Evolutionary conservation across 441 rosid species (phyloP), one percentile per base, ranked within the genome.

Genomic region (Euphorbia corollata): DNA sequence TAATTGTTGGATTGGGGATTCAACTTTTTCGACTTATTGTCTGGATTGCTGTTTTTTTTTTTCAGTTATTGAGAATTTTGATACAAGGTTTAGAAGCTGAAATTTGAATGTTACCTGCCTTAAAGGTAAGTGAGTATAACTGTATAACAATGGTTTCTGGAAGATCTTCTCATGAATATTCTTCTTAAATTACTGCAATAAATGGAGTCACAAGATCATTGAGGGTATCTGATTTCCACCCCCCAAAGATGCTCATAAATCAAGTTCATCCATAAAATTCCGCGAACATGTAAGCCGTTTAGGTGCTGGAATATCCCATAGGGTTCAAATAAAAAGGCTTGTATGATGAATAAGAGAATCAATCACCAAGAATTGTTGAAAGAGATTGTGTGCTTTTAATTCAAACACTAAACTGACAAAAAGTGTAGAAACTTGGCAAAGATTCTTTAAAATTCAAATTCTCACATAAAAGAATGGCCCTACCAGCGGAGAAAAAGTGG

Each of bases 121-220:
- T 3, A 24, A 38, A 48, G 64, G 65, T 22, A 34, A 12, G 20
- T 58, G 55, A 10, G 43, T 54, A 12, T 45, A 45, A 39, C 32
- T 27, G 32, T 68, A 34, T 16, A 19, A 38, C 7, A 16, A n/a
- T 32, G 1, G 64, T 55, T 27, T 45, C 47, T 57, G 34, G 34
- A 53, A 51, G 68, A 30, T 16, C 19, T 48, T 71, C 15, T 55
- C 36, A 22, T 60, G 19, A 60, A 55, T 62, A 50, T 50, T 51
- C 22, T 20, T 61, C 22, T 20, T 61, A 16, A 6, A 68, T 10
- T 64, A 45, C 50, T 47, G 66, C 50, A 38, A 48, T 22, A 53
- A 50, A 60, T 69, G 47, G 43, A 63, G 63, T 18, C 67, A 72
- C 61, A 61, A 61, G 68, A 63, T 19, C 58, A 58, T 15, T 34